phyloP scores from a whole-genome alignment of 2,329 filamentous ascomycete species.

The Ophiostoma piceae region DNA sequence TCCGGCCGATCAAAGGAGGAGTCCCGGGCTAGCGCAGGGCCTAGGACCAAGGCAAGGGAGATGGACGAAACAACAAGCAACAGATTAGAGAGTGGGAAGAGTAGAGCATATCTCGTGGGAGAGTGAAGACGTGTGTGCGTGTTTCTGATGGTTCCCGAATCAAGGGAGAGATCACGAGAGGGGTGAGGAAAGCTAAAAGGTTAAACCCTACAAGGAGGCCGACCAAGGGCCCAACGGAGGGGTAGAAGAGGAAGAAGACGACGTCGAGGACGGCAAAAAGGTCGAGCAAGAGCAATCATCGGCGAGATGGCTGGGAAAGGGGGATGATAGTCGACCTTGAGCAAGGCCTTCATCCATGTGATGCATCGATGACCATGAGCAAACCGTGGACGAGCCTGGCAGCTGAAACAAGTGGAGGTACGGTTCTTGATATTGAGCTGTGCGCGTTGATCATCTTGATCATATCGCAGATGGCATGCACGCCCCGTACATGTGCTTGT shows the following conservation, averaged over 20 bases:
- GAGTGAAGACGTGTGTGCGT: not conserved
- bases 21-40: conserved; percentile 9
- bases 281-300: not conserved
- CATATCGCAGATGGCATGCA: not conserved
- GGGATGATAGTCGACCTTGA: not conserved
- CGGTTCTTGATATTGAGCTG: not conserved
- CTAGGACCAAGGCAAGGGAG: conserved; percentile 13
- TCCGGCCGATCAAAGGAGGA: conserved; percentile 13
- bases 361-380: not conserved
- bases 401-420: conserved; percentile 5
- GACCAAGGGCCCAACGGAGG: not conserved
- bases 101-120: not conserved
- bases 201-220: conserved; percentile 2
- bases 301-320: not conserved
- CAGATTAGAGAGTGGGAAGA: not conserved
- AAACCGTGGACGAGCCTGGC: not conserved
- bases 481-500: not conserved
- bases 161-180: conserved; percentile 7
- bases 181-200: not conserved
- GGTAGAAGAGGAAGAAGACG: not conserved
- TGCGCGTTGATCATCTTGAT: not conserved
- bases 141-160: not conserved
- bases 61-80: conserved; percentile 3
- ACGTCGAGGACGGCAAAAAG: not conserved
- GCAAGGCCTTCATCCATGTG: not conserved